phyloP scores from a whole-genome alignment of 208 protist genomes.

The Novymonas esmeraldas region DNA sequence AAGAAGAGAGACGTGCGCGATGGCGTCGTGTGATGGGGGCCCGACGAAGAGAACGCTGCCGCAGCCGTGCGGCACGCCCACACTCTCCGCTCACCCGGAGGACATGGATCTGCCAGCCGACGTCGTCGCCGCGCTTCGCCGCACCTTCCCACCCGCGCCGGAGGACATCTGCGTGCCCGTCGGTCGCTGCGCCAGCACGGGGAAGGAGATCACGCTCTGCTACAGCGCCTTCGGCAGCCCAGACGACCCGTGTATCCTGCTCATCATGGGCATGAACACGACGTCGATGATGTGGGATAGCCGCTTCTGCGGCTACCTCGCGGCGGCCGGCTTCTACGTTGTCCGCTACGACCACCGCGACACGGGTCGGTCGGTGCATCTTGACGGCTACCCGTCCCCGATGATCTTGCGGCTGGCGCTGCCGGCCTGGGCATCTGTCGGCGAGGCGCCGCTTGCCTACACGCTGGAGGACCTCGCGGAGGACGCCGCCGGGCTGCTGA shows the following conservation, averaged over 20 bases:
- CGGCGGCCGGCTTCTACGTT: constrained; percentile 69
- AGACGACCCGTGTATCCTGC: constrained; percentile 55
- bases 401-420: constrained; percentile 52
- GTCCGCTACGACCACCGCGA: constrained; percentile 85
- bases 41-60: too few relatives aligned
- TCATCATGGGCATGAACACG: constrained; percentile 82
- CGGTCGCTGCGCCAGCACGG: constrained; percentile 56
- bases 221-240: constrained; percentile 75
- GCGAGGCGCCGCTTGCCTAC: constrained; percentile 63
- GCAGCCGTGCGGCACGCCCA: not conserved
- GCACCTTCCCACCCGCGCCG: constrained; percentile 11
- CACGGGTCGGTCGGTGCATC: constrained; percentile 69
- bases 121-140: constrained; percentile 15
- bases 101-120: constrained; percentile 11
- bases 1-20: too few relatives aligned
- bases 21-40: too few relatives aligned
- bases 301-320: constrained; percentile 67
- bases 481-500: constrained; percentile 61
- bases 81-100: not conserved
- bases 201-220: constrained; percentile 61
- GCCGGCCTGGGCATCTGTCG: constrained; percentile 39
- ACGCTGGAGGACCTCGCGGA: constrained; percentile 74
- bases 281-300: constrained; percentile 70
- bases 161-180: constrained; percentile 46
- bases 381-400: constrained; percentile 49